Evolutionary conservation across 768 basidiomycete genomes (phyloP).

Genomic region (Tricholoma furcatifolium): DNA sequence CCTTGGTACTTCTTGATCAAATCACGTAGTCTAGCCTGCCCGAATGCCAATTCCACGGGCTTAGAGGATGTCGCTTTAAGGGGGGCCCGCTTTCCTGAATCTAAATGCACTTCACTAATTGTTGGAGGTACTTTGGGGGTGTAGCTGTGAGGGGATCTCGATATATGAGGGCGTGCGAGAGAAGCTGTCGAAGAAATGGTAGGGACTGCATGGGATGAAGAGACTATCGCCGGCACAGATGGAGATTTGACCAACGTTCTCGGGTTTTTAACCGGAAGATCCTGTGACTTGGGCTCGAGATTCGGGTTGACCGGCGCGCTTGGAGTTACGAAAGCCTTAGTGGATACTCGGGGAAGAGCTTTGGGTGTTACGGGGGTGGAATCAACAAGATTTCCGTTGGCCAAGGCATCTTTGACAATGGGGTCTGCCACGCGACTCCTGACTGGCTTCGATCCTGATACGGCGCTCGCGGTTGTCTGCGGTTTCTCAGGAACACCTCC

Average conservation of each 20-base stretch:
- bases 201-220: conserved; percentile 71
- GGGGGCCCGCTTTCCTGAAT: conserved; percentile 3
- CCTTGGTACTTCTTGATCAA: conserved; percentile 82
- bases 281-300: conserved; percentile 13
- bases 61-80: conserved; percentile 25
- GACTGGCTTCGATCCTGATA: conserved; percentile 3
- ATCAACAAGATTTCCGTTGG: neutral
- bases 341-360: neutral
- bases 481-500: conserved; percentile 28
- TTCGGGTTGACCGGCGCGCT: conserved; percentile 11
- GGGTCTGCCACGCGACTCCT: neutral
- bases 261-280: conserved; percentile 23
- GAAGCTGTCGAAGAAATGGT: conserved; percentile 77
- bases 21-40: conserved; percentile 73
- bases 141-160: conserved; percentile 13
- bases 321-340: conserved; percentile 6
- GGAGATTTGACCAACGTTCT: conserved; percentile 54
- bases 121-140: conserved; percentile 35
- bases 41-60: conserved; percentile 60
- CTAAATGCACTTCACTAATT: conserved; percentile 27
- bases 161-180: conserved; percentile 49
- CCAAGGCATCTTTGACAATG: neutral
- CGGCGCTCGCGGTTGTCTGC: neutral
- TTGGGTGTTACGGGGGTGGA: conserved; percentile 6
- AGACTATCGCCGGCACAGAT: conserved; percentile 66